Conservation (phyloP, 2,329 filamentous ascomycete species). For the Colletotrichum musicola region DNA sequence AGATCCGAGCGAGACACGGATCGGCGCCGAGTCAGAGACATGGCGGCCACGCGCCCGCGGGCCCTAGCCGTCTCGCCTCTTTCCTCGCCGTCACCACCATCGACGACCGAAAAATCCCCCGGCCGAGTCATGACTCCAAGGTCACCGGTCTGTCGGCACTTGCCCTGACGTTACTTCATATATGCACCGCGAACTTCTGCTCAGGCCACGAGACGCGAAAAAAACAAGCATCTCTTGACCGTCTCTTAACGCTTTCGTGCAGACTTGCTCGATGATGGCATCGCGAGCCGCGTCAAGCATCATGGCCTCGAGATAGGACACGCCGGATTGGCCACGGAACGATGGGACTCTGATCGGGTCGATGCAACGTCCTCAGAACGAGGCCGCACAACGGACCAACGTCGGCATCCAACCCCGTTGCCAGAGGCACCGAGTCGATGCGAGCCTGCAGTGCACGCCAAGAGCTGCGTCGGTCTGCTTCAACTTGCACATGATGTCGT, state of each 20-base stretch:
- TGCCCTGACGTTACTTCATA: constrained; percentile 29
- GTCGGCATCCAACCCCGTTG: constrained; percentile 17
- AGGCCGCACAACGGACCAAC: constrained; percentile 14
- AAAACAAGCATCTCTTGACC: not conserved
- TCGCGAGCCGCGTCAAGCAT: not conserved
- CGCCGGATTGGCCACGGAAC: constrained; percentile 9
- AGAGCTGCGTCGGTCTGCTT: not conserved
- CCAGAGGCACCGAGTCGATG: not conserved
- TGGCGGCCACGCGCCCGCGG: constrained; percentile 29
- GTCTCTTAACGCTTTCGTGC: not conserved
- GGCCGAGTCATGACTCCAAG: constrained; percentile 27
- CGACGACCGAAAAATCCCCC: not conserved
- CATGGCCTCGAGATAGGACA: not conserved
- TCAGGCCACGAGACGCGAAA: constrained; percentile 14
- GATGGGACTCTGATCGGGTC: not conserved
- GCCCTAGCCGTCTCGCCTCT: constrained; percentile 3
- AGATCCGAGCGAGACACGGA: constrained; percentile 30
- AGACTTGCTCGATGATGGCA: not conserved
- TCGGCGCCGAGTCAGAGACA: constrained; percentile 34
- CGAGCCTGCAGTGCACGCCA: not conserved
- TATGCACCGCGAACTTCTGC: constrained; percentile 19
- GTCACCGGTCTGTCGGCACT: constrained; percentile 26
- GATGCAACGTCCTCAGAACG: constrained; percentile 20
- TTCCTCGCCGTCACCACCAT: not conserved
- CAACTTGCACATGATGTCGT: not conserved